Evolutionary conservation across 2,329 filamentous ascomycete genomes (phyloP).

Genomic region (Septoria petroselini): DNA sequence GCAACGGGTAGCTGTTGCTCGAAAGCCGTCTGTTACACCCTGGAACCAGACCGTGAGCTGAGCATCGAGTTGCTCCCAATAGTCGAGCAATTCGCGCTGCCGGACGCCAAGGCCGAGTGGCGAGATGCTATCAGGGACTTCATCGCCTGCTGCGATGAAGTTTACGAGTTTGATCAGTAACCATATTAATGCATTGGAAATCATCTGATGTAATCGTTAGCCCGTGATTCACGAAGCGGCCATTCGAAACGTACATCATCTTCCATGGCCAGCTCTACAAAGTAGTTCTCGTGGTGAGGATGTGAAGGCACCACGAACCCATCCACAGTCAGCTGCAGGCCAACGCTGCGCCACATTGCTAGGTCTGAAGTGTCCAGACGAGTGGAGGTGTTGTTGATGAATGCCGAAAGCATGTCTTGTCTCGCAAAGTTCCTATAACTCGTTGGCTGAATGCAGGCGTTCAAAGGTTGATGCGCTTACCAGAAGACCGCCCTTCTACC

Average conservation of each 20-base stretch:
- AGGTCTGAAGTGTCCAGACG: constrained; percentile 61
- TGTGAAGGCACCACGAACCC: constrained; percentile 53
- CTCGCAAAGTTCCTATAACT: constrained; percentile 56
- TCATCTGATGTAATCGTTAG: constrained; percentile 40
- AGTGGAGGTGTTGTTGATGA: constrained; percentile 60
- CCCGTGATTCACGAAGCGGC: background rate
- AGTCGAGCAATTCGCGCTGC: constrained; percentile 50
- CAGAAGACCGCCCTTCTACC: constrained; percentile 61
- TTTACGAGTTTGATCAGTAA: constrained; percentile 65
- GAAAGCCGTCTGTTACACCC: constrained; percentile 59
- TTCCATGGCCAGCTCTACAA: constrained; percentile 50
- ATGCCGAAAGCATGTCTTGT: constrained; percentile 63
- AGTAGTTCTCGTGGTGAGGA: constrained; percentile 43
- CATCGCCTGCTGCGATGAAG: constrained; percentile 58
- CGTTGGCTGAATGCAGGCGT: background rate
- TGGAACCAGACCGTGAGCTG: constrained; percentile 60
- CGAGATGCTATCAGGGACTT: constrained; percentile 42
- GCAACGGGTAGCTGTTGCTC: constrained; percentile 49
- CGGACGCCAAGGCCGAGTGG: constrained; percentile 46
- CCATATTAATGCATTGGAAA: constrained; percentile 64
- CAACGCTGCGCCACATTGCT: constrained; percentile 62
- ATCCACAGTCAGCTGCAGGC: constrained; percentile 55
- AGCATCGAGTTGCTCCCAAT: constrained; percentile 55
- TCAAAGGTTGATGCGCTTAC: background rate
- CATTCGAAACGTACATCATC: constrained; percentile 47